phyloP scores from a whole-genome alignment of 1,284 basidiomycete species.

The Neonothopanus nambi region DNA sequence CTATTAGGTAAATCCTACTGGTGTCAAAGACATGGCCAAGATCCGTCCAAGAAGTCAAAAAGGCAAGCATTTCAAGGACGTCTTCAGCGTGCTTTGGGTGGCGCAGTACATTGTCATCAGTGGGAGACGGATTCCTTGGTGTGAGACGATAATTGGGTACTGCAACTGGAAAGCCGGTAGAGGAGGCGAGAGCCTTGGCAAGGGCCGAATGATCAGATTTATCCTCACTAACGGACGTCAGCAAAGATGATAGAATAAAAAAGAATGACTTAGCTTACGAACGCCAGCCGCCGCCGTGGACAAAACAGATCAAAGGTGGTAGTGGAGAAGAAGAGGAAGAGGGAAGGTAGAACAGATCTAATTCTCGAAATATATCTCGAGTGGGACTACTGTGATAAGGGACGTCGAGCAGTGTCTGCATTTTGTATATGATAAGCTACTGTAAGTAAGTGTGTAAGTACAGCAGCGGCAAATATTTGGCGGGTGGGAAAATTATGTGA shows the following conservation, averaged over 20 bases:
- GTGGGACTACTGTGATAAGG: conserved; percentile 36
- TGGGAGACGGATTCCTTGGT: conserved; percentile 25
- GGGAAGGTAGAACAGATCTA: conserved; percentile 49
- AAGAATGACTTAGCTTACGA: conserved; percentile 44
- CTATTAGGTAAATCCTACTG: conserved; percentile 55
- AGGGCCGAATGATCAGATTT: conserved; percentile 47
- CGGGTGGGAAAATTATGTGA: too few relatives aligned
- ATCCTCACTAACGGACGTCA: conserved; percentile 9
- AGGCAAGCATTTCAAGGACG: conserved; percentile 58
- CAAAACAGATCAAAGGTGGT: conserved; percentile 51
- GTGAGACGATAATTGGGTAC: conserved; percentile 76
- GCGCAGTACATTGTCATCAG: conserved; percentile 38
- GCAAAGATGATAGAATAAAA: conserved; percentile 5
- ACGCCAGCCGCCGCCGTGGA: conserved; percentile 82
- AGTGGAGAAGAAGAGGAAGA: conserved; percentile 6
- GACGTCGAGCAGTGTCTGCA: conserved; percentile 36
- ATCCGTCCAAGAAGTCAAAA: conserved; percentile 42
- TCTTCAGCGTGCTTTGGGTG: conserved; percentile 77
- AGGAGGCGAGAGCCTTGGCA: conserved; percentile 49
- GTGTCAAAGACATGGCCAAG: conserved; percentile 37
- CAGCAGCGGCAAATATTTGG: too few relatives aligned
- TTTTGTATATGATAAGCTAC: too few relatives aligned
- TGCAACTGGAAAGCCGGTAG: conserved; percentile 57
- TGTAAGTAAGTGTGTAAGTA: too few relatives aligned
- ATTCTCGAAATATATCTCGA: conserved; percentile 36